A percentile compares a stretch with the other conserved stretches of the same genome.
Evolutionary conservation across 2,329 filamentous ascomycete genomes (phyloP).

Genomic region (Monilinia vaccinii-corymbosi): DNA sequence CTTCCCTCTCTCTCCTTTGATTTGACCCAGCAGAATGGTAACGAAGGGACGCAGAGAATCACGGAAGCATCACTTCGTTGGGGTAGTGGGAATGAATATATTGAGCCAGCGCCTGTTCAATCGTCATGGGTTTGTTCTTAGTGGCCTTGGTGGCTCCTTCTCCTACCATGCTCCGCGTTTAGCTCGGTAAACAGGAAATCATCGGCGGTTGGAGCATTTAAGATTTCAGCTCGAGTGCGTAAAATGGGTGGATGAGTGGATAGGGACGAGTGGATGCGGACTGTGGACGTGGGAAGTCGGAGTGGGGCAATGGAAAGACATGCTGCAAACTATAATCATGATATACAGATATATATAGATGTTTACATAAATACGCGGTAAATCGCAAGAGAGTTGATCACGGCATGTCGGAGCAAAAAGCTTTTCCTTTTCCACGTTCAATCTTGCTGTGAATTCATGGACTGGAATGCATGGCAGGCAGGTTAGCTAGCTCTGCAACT

Average conservation of each 20-base stretch:
- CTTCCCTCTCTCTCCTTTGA: neutral
- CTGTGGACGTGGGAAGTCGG: neutral
- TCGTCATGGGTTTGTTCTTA: slow-evolving; percentile 22
- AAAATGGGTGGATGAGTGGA: neutral
- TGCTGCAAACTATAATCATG: too few species aligned
- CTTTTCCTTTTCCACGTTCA: too few species aligned
- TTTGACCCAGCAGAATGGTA: slow-evolving; percentile 25
- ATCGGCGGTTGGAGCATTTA: slow-evolving; percentile 2
- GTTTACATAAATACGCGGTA: too few species aligned
- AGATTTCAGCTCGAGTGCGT: neutral
- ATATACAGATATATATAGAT: too few species aligned
- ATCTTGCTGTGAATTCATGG: too few species aligned
- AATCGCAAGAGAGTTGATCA: too few species aligned
- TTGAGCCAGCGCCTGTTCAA: slow-evolving; percentile 24
- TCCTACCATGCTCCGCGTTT: slow-evolving; percentile 1
- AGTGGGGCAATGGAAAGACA: neutral
- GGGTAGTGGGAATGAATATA: slow-evolving; percentile 27
- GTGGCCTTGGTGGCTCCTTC: neutral
- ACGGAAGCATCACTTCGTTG: slow-evolving; percentile 17
- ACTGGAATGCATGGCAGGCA: too few species aligned
- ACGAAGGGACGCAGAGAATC: slow-evolving; percentile 23
- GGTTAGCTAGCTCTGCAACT: too few species aligned
- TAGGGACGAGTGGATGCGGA: neutral
- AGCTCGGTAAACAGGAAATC: slow-evolving; percentile 1
- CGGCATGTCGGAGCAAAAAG: too few species aligned